phyloP scores from a whole-genome alignment of 768 basidiomycete genomes.

The Tricholoma bakamatsutake region DNA sequence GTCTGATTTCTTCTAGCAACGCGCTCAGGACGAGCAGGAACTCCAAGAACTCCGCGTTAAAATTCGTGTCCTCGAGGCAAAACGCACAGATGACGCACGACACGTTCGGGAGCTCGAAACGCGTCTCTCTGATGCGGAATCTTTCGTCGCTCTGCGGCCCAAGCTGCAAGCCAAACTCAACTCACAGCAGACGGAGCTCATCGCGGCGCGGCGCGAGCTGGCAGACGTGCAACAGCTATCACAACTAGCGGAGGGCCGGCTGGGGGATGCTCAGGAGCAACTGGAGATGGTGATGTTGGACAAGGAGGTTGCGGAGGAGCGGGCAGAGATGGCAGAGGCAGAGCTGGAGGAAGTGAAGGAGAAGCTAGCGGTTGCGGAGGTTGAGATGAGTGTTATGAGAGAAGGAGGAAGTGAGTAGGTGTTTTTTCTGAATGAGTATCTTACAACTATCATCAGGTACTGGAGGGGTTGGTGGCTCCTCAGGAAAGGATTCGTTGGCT shows the following conservation, averaged over 20 bases:
- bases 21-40: conserved; percentile 48
- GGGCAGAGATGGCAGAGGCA: conserved; percentile 69
- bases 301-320: conserved; percentile 95
- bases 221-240: conserved; percentile 74
- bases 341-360: conserved; percentile 81
- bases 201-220: conserved; percentile 66
- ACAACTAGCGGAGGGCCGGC: conserved; percentile 59
- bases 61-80: conserved; percentile 78
- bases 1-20: conserved; percentile 8
- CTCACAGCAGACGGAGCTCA: conserved; percentile 74
- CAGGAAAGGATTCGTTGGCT: conserved; percentile 53
- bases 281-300: conserved; percentile 94
- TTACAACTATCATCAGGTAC: conserved; percentile 8
- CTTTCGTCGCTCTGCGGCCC: conserved; percentile 77
- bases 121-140: conserved; percentile 78
- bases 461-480: conserved; percentile 21
- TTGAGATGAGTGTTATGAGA: conserved; percentile 77
- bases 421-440: neutral
- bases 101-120: conserved; percentile 80
- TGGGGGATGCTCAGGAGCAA: conserved; percentile 81
- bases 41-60: conserved; percentile 80
- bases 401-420: conserved; percentile 38
- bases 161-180: conserved; percentile 89
- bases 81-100: conserved; percentile 81
- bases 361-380: conserved; percentile 68